phyloP scores from a whole-genome alignment of 768 basidiomycete species.

The Pulveroboletus sp. region DNA sequence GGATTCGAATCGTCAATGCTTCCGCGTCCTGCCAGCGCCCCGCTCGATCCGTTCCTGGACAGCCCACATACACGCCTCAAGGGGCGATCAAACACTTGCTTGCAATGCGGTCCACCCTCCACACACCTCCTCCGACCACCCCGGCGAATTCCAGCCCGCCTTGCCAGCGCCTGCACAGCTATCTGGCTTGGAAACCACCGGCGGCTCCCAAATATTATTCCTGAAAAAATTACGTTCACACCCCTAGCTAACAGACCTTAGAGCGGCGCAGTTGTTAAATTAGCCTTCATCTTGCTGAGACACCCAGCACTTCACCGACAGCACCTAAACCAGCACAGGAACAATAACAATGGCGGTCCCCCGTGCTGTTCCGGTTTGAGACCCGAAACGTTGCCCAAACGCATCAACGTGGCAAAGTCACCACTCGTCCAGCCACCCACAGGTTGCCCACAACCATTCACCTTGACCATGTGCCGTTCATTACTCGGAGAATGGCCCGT shows the following conservation, averaged over 20 bases:
- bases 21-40: conserved; percentile 34
- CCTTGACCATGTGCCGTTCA: conserved; percentile 1
- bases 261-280: conserved; percentile 19
- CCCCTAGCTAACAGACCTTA: conserved; percentile 4
- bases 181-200: neutral
- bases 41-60: conserved; percentile 9
- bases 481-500: neutral
- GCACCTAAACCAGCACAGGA: conserved; percentile 14
- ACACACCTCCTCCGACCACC: neutral
- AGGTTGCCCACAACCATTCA: neutral
- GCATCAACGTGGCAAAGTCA: neutral
- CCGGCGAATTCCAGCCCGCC: too few relatives aligned
- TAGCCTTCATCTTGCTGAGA: conserved; percentile 18
- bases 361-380: neutral
- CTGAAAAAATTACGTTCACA: neutral
- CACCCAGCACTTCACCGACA: conserved; percentile 19
- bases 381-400: neutral
- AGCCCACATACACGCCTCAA: conserved; percentile 20
- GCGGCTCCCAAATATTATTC: neutral
- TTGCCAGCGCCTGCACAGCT: neutral
- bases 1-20: conserved; percentile 33
- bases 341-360: too few relatives aligned
- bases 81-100: too few relatives aligned
- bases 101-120: too few relatives aligned
- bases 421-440: neutral